Evolutionary conservation across 495 filamentous ascomycete species (phyloP).

Genomic region (Aspergillus indologenus): DNA sequence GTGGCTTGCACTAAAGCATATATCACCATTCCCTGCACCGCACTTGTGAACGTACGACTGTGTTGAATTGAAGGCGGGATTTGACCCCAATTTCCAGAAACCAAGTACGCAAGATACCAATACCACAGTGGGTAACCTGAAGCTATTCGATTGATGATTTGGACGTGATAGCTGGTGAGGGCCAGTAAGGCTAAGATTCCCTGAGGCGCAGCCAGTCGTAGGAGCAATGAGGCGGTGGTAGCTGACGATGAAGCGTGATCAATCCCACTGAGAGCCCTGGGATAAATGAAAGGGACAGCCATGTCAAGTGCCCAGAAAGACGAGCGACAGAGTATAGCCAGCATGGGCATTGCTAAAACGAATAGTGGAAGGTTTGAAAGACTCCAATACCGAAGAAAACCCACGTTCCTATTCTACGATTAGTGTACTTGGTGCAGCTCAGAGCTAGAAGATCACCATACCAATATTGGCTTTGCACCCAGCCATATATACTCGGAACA

Average conservation of each 20-base stretch:
- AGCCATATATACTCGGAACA: conserved; percentile 84
- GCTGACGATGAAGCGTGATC: conserved; percentile 21
- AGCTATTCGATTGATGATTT: conserved; percentile 86
- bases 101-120: conserved; percentile 62
- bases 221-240: conserved; percentile 49
- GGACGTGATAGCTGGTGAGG: conserved; percentile 79
- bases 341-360: conserved; percentile 73
- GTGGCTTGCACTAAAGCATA: conserved; percentile 79
- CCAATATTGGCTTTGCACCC: conserved; percentile 90
- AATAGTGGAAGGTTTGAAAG: conserved; percentile 84
- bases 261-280: conserved; percentile 8
- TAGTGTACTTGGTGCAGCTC: conserved; percentile 8
- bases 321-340: conserved; percentile 64
- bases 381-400: conserved; percentile 89
- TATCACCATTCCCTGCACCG: conserved; percentile 67
- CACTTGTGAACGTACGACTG: conserved; percentile 23
- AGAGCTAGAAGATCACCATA: conserved; percentile 37
- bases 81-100: conserved; percentile 20
- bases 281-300: conserved; percentile 11
- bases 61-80: conserved; percentile 18
- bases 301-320: conserved; percentile 47
- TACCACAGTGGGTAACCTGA: conserved; percentile 92
- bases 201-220: conserved; percentile 63
- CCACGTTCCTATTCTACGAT: conserved; percentile 65
- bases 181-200: conserved; percentile 65